Evolutionary conservation across 768 basidiomycete species (phyloP).

Genomic region (Naganishia randhawae): DNA sequence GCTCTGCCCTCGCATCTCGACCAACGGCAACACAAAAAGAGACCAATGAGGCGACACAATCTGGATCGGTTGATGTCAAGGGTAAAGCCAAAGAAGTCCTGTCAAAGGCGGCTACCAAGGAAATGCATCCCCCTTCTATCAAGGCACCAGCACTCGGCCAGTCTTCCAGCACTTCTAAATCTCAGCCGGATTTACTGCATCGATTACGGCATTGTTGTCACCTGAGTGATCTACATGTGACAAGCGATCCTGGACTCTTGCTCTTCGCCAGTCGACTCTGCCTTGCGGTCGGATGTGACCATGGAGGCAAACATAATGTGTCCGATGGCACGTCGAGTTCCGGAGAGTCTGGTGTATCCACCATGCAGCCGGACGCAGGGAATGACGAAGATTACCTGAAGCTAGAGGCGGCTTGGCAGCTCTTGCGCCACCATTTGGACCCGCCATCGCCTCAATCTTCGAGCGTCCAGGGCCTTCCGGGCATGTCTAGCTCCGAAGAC

Average conservation of each 20-base stretch:
- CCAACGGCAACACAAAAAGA: not conserved
- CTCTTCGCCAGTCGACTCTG: conserved; percentile 48
- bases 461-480: not conserved
- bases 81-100: not conserved
- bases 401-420: conserved; percentile 44
- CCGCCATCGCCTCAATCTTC: conserved; percentile 20
- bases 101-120: not conserved
- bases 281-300: conserved; percentile 43
- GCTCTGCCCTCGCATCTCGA: conserved; percentile 23
- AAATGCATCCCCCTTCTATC: not conserved
- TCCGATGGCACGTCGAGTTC: not conserved
- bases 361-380: conserved; percentile 28
- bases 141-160: not conserved
- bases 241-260: conserved; percentile 47
- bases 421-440: conserved; percentile 39
- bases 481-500: conserved; percentile 3
- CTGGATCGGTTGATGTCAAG: not conserved
- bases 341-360: not conserved
- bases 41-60: not conserved
- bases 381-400: conserved; percentile 33
- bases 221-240: conserved; percentile 46
- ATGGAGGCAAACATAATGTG: conserved; percentile 37
- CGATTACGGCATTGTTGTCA: conserved; percentile 48
- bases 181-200: conserved; percentile 45
- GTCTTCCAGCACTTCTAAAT: not conserved